Conservation (phyloP, 495 filamentous ascomycete genomes). For the Extremus antarcticus region DNA sequence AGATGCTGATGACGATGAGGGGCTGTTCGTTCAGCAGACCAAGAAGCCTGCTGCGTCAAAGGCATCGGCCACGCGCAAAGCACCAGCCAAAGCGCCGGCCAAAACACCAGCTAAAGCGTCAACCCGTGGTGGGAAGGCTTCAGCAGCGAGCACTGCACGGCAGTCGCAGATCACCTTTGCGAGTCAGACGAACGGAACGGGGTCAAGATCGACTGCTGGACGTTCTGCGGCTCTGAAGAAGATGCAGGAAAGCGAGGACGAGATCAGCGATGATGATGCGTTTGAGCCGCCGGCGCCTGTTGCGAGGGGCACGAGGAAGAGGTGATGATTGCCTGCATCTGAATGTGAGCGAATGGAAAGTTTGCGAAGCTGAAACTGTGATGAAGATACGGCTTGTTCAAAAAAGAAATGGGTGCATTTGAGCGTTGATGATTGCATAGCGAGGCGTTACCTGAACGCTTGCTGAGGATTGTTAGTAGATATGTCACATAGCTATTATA, state of each 20-base stretch:
- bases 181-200: constrained; percentile 3
- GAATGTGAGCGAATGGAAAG: neutral
- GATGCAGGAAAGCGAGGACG: constrained; percentile 46
- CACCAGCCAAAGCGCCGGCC: constrained; percentile 1
- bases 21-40: constrained; percentile 43
- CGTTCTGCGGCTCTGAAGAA: constrained; percentile 8
- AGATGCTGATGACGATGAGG: constrained; percentile 43
- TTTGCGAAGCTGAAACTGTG: neutral
- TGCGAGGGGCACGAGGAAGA: neutral
- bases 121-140: constrained; percentile 7
- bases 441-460: neutral
- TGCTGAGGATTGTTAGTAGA: neutral
- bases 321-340: neutral
- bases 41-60: constrained; percentile 31
- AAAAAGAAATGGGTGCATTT: neutral
- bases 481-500: neutral
- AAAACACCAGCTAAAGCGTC: constrained; percentile 5
- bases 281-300: constrained; percentile 54
- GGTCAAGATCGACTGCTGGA: neutral
- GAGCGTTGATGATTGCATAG: neutral
- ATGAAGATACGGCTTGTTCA: too few species aligned
- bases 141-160: constrained; percentile 24
- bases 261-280: constrained; percentile 66
- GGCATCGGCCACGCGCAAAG: constrained; percentile 24
- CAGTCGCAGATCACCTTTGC: constrained; percentile 38